Conservation (phyloP, 2,329 filamentous ascomycete genomes). For the Ophiocordyceps camponoti-saundersi region DNA sequence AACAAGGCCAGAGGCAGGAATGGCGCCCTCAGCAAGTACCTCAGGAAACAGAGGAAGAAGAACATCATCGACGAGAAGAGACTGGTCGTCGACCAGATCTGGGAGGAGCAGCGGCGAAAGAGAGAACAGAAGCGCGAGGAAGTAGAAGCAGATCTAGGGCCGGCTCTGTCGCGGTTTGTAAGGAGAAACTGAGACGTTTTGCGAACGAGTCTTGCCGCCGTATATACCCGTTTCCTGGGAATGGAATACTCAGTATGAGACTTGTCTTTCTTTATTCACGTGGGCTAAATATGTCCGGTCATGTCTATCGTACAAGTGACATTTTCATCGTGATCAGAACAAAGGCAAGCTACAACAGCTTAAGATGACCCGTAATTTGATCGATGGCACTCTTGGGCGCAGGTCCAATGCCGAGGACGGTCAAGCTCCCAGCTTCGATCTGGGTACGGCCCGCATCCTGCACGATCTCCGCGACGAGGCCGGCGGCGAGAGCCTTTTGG, state of each 20-base stretch:
- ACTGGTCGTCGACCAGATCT: constrained; percentile 68
- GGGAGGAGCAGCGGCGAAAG: constrained; percentile 53
- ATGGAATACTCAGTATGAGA: too few species aligned
- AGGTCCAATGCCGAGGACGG: constrained; percentile 69
- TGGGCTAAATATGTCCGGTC: too few species aligned
- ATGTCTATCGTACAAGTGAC: too few species aligned
- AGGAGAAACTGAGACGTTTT: constrained; percentile 36
- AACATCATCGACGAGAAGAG: constrained; percentile 96
- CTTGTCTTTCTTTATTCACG: too few species aligned
- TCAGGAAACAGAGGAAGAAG: constrained; percentile 80
- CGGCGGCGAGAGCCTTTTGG: constrained; percentile 65
- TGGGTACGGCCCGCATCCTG: constrained; percentile 94
- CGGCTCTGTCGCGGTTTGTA: constrained; percentile 72
- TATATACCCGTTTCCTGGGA: constrained; percentile 5
- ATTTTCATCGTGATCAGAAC: too few species aligned
- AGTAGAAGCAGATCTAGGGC: constrained; percentile 59
- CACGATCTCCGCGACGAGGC: constrained; percentile 77
- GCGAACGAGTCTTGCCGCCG: not conserved
- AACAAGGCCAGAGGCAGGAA: constrained; percentile 83
- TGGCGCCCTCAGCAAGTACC: constrained; percentile 68
- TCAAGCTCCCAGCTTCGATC: constrained; percentile 84
- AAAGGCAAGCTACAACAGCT: constrained; percentile 44
- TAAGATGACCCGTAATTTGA: constrained; percentile 67
- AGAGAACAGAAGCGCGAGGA: constrained; percentile 45
- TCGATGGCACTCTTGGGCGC: constrained; percentile 80